These are phyloP conservation scores for Salix viminalis DNA, from an alignment of 345 rosid genomes.

Conservation along the genomic window DNA sequence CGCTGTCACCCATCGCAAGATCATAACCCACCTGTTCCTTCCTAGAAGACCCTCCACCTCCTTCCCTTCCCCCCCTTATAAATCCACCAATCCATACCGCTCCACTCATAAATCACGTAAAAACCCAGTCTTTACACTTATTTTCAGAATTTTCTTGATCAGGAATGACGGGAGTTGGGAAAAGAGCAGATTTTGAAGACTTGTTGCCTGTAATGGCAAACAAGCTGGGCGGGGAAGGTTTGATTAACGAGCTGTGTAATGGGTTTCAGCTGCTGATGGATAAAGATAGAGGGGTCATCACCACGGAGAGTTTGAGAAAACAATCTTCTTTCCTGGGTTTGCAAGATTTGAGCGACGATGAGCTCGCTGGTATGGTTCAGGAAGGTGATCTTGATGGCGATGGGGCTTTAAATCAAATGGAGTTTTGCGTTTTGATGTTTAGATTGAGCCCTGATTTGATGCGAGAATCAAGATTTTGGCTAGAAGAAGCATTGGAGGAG, in stretches of 20 bases:
- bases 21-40: slow-evolving; percentile 30
- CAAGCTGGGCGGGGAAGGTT: slow-evolving; percentile 75
- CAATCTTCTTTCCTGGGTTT: slow-evolving; percentile 61
- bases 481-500: slow-evolving; percentile 58
- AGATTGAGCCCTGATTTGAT: slow-evolving; percentile 78
- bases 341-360: slow-evolving; percentile 70
- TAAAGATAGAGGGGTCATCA: slow-evolving; percentile 57
- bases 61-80: neutral
- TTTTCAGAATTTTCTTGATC: neutral
- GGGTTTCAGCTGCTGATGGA: slow-evolving; percentile 76
- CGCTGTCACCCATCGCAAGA: slow-evolving; percentile 43
- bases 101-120: neutral
- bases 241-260: slow-evolving; percentile 72
- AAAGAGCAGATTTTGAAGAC: slow-evolving; percentile 45
- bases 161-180: neutral
- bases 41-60: slow-evolving; percentile 41
- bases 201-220: slow-evolving; percentile 66
- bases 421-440: slow-evolving; percentile 90
- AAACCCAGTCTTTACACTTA: slow-evolving; percentile 35
- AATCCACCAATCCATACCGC: neutral
- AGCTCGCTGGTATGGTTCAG: slow-evolving; percentile 51
- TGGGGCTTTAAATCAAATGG: slow-evolving; percentile 78
- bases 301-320: slow-evolving; percentile 57
- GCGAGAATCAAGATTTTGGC: slow-evolving; percentile 57
- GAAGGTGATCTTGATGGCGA: slow-evolving; percentile 80